Percentiles rank a stretch among this genome's conserved stretches.
phyloP scores from a whole-genome alignment of 495 filamentous ascomycete genomes.

The Aspergillus sparsus region DNA sequence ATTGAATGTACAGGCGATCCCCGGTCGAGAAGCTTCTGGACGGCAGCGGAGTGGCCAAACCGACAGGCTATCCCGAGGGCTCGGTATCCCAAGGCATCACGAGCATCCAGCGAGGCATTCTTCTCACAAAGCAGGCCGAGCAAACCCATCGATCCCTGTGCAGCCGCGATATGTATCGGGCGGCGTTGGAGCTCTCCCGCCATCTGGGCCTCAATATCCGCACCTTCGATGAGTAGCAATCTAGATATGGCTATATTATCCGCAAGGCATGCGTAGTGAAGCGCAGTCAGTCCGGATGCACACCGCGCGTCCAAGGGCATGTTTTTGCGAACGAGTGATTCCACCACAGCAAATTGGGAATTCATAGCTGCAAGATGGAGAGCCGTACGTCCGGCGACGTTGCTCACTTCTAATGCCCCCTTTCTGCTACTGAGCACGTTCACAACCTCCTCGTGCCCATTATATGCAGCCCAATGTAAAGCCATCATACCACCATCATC shows the following conservation, averaged over 20 bases:
- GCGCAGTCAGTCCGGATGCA: constrained; percentile 32
- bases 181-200: constrained; percentile 29
- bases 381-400: constrained; percentile 39
- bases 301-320: constrained; percentile 34
- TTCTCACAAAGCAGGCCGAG: constrained; percentile 42
- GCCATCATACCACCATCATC: constrained; percentile 48
- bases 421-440: constrained; percentile 37
- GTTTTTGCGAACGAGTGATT: constrained; percentile 37
- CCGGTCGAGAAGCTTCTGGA: constrained; percentile 39
- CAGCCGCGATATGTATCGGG: constrained; percentile 45
- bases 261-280: constrained; percentile 50
- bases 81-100: constrained; percentile 42
- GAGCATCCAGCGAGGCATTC: constrained; percentile 40
- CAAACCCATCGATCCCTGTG: constrained; percentile 32
- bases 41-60: constrained; percentile 38
- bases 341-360: constrained; percentile 42
- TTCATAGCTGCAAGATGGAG: constrained; percentile 46
- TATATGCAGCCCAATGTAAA: constrained; percentile 48
- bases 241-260: constrained; percentile 38
- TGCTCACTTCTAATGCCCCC: constrained; percentile 29
- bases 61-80: constrained; percentile 40
- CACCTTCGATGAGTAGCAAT: constrained; percentile 42
- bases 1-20: constrained; percentile 37
- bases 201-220: constrained; percentile 41
- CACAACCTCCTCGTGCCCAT: constrained; percentile 45